Evolutionary conservation across 257 asterid genomes (phyloP), one percentile per base, ranked within the genome.

Genomic region (Handroanthus guayacan): DNA sequence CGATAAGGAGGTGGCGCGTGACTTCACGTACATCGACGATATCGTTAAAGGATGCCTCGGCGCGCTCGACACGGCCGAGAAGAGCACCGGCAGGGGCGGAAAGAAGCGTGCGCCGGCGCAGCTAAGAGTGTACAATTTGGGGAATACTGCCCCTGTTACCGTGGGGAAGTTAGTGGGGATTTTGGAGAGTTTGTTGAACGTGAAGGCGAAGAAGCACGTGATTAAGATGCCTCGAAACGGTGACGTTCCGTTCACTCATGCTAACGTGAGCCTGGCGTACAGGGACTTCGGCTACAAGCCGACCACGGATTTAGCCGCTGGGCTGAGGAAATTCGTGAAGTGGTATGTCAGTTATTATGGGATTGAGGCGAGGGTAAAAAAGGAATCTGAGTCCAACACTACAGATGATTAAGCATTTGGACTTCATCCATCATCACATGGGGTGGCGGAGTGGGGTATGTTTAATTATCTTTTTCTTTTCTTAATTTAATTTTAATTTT

Each of bases 1-100:
- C 2, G 90, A 83, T 6, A 89, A 86, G 64, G 99, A 92, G 84
- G 99, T 94, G 88, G 99, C 97, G 87, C 99, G 99, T 86, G 99
- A 94, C 83, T 94, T 94, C 89, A 94, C 99, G 36, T 94, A 88
- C 92, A 92, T 94, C 11, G 99, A 94, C 54, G 99, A 94, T 41
- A 76, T 94, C 2, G 99, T 90, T 9, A 90, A 87, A 16, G 99
- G 99, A 0, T 94, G 99, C 75, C 16, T 94, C 36, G 97, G 99
- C 0, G 97, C 97, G 6, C 81, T 94, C 3, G 99, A 94, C 85
- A 90, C 99, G 70, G 97, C 99, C 55, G 97, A 94, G 93, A 94
- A 92, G 90, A 94, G 98, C 84, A 94, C 97, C 74, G 98, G 98
- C 0, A 89, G 85, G 20, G 95, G 96, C 43, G 99, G 99, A 3